Evolutionary conservation across 2,329 filamentous ascomycete genomes (phyloP), one percentile per base, ranked within the genome.

Genomic region (Botrytis byssoidea): DNA sequence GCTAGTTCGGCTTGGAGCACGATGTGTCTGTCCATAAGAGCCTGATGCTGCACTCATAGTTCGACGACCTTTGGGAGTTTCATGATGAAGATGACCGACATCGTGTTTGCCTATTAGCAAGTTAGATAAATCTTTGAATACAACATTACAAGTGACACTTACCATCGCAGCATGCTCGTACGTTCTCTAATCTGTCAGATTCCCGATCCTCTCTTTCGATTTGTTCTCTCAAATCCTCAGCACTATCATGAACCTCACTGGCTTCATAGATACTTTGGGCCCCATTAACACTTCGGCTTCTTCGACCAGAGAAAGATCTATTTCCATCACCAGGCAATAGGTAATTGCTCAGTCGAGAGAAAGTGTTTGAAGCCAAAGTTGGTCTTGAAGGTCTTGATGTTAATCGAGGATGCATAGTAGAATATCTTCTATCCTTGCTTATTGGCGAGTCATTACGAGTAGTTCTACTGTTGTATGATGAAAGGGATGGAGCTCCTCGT

Each of bases 81-180:
- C 82, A 74, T 84, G 84, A 74, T 86, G 84, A 69, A 92, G 81
- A 72, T 86, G 89, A 72, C 89, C 87, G 67, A 94, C 92, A 81
- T 94, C 91, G 79, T 94, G 92, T 84, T 92, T 93, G 77, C 91
- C 90, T 92, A 73, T 55, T 18, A 70, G 42, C n/a, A 60, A 22
- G 69, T 80, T 77, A 82, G 79, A 66, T 55, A 5, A 46, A 44
- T 14, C 29, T 29, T 40, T 20, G 10, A 46, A 42, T 20, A 29
- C n/a, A 40, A 9, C 57, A 29, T 18, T 63, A 42, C 37, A 70
- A 20, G 37, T 48, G 25, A n/a, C 35, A 85, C 91, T 88, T 87
- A 95, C 95, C 96, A 88, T 98, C 96, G 83, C 96, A 99, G 85
- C 96, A 99, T 74, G 95, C 95, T 81, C 96, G 88, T 77, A 99